These are phyloP conservation scores for Neocucurbitaria cava DNA, from an alignment of 2,329 filamentous ascomycete species.

Conservation along the genomic window DNA sequence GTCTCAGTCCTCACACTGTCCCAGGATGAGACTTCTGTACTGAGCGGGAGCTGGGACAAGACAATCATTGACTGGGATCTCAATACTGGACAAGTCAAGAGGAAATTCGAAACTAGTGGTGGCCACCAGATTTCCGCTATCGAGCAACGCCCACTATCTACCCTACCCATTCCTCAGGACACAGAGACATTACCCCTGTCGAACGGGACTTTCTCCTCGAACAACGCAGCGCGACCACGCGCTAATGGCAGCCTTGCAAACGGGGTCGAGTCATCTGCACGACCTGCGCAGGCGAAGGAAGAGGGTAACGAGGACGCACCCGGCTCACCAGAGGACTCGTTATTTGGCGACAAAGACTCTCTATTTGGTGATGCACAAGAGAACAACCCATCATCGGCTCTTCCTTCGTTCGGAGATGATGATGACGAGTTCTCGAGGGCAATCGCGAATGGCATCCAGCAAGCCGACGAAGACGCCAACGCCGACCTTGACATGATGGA, in stretches of 20 bases:
- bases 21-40: conserved; percentile 82
- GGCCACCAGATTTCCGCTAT: conserved; percentile 91
- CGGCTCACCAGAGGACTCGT: conserved; percentile 74
- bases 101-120: conserved; percentile 77
- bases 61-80: conserved; percentile 93
- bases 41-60: conserved; percentile 98
- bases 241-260: conserved; percentile 62
- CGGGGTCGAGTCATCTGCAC: conserved; percentile 43
- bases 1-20: conserved; percentile 86
- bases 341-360: conserved; percentile 85
- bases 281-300: conserved; percentile 27
- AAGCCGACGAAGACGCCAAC: conserved; percentile 51
- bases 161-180: conserved; percentile 76
- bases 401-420: conserved; percentile 71
- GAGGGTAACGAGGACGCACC: conserved; percentile 63
- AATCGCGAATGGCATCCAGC: conserved; percentile 64
- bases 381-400: conserved; percentile 52
- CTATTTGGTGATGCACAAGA: conserved; percentile 79
- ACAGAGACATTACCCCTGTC: conserved; percentile 61
- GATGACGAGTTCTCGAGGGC: conserved; percentile 83
- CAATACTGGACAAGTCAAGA: conserved; percentile 78
- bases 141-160: conserved; percentile 80
- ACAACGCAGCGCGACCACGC: conserved; percentile 67
- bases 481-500: conserved; percentile 56
- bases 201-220: conserved; percentile 78